Evolutionary conservation across 2,329 filamentous ascomycete species (phyloP).

Genomic region (Tolypocladium nubicola): DNA sequence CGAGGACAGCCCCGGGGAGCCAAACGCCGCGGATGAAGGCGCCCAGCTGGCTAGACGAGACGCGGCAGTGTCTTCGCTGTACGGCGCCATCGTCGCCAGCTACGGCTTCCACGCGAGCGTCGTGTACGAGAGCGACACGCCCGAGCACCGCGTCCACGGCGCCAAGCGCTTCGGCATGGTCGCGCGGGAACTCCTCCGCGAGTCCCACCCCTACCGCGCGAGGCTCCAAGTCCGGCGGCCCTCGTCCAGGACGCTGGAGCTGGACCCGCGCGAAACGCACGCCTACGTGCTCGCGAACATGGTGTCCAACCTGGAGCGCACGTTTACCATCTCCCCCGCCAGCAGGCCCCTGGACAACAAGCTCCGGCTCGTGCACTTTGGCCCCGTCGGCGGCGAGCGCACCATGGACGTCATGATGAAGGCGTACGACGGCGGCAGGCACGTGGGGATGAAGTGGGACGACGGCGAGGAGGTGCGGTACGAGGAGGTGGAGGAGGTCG

Average conservation of each 20-base stretch:
- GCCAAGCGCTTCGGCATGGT: constrained; percentile 75
- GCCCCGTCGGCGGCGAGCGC: constrained; percentile 49
- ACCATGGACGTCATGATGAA: constrained; percentile 69
- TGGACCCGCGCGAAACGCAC: constrained; percentile 38
- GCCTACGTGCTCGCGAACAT: constrained; percentile 68
- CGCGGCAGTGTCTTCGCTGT: constrained; percentile 30
- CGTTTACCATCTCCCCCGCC: constrained; percentile 70
- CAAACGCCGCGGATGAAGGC: neutral
- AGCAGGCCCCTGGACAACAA: constrained; percentile 60
- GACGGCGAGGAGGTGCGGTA: constrained; percentile 59
- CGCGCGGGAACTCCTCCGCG: constrained; percentile 59
- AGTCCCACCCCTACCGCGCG: constrained; percentile 40
- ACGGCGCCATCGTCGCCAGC: constrained; percentile 76
- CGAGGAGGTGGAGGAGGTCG: constrained; percentile 55
- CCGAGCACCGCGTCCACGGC: constrained; percentile 68
- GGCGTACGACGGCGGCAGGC: constrained; percentile 47
- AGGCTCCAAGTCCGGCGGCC: constrained; percentile 23
- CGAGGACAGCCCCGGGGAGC: constrained; percentile 2
- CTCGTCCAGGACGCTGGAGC: constrained; percentile 5
- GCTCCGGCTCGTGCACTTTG: constrained; percentile 67
- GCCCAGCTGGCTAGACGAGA: constrained; percentile 16
- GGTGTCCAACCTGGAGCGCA: constrained; percentile 72
- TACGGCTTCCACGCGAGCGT: constrained; percentile 85
- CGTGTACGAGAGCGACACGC: constrained; percentile 84
- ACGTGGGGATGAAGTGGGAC: constrained; percentile 39